A percentile compares a stretch with the other conserved stretches of the same genome.
Evolutionary conservation across 768 basidiomycete genomes (phyloP).

Genomic region (Podaxis carcinomalis): DNA sequence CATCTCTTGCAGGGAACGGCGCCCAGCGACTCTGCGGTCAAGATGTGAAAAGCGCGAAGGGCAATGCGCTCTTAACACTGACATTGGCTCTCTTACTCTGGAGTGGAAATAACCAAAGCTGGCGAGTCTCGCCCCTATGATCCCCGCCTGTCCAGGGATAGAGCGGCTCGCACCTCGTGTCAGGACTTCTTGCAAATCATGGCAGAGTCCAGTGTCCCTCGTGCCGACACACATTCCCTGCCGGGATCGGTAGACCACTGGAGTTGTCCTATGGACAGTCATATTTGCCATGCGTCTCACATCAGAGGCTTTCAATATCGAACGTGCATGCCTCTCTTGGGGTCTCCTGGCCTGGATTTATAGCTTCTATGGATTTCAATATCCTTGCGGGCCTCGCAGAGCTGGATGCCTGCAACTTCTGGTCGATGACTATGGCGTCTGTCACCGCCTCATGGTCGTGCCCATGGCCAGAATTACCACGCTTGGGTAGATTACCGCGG

Average conservation of each 20-base stretch:
- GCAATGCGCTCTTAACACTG: no score
- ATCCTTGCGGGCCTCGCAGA: neutral
- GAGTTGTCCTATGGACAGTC: slow-evolving; percentile 16
- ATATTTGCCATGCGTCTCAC: slow-evolving; percentile 22
- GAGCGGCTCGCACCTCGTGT: slow-evolving; percentile 15
- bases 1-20: no score
- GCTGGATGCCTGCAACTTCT: slow-evolving; percentile 5
- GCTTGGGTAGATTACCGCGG: slow-evolving; percentile 34
- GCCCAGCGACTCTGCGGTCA: no score
- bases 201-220: slow-evolving; percentile 11
- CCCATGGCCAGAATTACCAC: slow-evolving; percentile 18
- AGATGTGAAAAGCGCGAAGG: no score
- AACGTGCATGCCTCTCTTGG: neutral
- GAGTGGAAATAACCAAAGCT: neutral
- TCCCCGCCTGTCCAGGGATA: neutral
- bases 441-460: slow-evolving; percentile 34
- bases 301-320: neutral
- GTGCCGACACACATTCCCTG: slow-evolving; percentile 15
- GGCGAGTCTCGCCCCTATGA: neutral
- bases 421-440: slow-evolving; percentile 22
- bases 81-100: neutral
- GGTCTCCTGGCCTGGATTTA: neutral
- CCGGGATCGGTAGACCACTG: slow-evolving; percentile 16
- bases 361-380: neutral
- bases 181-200: slow-evolving; percentile 27